Evolutionary conservation across 371 early-diverging fungal species (phyloP), one percentile per base, ranked within the genome.

Genomic region (Rhizopus arrhizus): DNA sequence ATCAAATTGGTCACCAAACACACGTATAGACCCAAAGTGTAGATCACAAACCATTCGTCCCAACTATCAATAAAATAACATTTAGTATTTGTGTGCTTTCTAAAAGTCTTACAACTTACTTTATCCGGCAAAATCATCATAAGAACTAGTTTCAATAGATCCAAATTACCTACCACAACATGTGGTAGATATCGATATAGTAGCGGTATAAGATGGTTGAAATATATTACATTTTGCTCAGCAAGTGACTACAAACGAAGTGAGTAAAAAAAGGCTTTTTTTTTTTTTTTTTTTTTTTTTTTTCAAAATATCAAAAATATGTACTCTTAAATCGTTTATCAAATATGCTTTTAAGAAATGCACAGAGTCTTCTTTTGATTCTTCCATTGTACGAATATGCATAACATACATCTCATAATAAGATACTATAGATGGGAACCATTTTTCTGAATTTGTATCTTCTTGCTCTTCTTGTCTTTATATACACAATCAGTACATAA

Each of bases 111-210:
- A 7, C 7, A 11, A 59, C 66, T 61, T 64, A 78, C 73, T 38
- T 69, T 61, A 41, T 73, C 66, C 4, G 79, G 79, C 29, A 78
- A 49, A 6, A 66, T 33, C 59, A 70, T 67, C 1, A 64, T 33
- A 4, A 66, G 47, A 2, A 69, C 52, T 2, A 74, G 59, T 15
- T 61, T 62, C 29, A 75, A 16, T 7, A 74, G 40, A 15, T 68
- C 64, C 9, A 51, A 45, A 13, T 74, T 66, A 9, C 72, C 76
- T 13, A 63, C 52, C 3, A 60, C 50, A 2, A 46, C 33, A 13
- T 42, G 22, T 8, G 79, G 65, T 41, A 69, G 34, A 28, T 66
- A 59, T 9, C 57, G 68, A 56, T 66, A 75, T n/a, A 75, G n/a
- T 11, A 69, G 45, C 12, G 69, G 66, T 36, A 70, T 48, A 31